Percentiles rank a stretch among this genome's conserved stretches.
Conservation (phyloP, 306 rosid species). For the Cucurbita ficifolia region DNA sequence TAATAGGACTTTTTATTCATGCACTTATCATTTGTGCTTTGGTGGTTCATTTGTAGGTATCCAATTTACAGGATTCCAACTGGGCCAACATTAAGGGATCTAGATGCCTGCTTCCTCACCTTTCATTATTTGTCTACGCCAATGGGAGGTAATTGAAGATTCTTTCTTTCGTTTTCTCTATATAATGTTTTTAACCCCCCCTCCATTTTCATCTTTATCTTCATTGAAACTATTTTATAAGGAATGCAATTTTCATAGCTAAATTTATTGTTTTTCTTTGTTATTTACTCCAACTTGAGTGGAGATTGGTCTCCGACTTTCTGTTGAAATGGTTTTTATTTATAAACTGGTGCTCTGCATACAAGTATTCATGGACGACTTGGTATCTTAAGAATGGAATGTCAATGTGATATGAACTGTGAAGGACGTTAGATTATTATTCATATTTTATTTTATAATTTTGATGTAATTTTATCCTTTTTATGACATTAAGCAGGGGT, state of each 20-base stretch:
- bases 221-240: background rate
- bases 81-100: slow-evolving; percentile 81
- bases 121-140: slow-evolving; percentile 57
- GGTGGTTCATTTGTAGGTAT: slow-evolving; percentile 41
- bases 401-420: background rate
- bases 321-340: background rate
- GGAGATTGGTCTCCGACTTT: background rate
- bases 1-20: background rate
- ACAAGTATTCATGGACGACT: background rate
- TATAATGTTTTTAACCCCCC: background rate
- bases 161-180: background rate
- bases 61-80: slow-evolving; percentile 93
- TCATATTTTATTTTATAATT: too few species aligned
- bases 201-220: background rate
- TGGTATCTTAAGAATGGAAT: background rate
- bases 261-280: background rate
- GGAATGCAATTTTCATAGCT: background rate
- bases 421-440: too few species aligned
- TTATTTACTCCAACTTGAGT: background rate
- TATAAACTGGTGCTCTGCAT: background rate
- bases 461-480: too few species aligned
- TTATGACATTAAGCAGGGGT: too few species aligned
- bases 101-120: slow-evolving; percentile 82
- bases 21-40: slow-evolving; percentile 1
- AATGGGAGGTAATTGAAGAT: slow-evolving; percentile 33